Conservation (phyloP, 768 basidiomycete genomes). For the Suillus hirtellus region DNA sequence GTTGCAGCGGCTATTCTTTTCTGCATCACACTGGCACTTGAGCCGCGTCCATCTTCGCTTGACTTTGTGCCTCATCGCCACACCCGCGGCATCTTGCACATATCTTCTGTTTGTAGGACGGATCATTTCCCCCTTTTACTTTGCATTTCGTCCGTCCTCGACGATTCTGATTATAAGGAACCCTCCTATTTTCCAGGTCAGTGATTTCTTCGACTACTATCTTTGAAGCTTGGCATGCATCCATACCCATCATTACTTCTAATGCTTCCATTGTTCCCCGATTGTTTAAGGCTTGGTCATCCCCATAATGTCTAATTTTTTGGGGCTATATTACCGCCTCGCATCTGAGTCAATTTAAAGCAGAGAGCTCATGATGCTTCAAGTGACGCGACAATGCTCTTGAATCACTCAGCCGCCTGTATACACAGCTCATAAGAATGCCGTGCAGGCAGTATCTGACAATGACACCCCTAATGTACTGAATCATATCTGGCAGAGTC, state of each 20-base stretch:
- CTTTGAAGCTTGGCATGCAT: not conserved
- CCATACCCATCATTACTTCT: not conserved
- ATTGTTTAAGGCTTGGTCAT: not conserved
- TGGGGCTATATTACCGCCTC: not conserved
- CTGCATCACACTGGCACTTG: not conserved
- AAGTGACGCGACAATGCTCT: not conserved
- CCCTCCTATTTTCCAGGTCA: not conserved
- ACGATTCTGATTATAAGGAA: not conserved
- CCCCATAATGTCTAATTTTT: not conserved
- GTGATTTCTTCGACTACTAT: not conserved
- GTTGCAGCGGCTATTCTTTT: not conserved
- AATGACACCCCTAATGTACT: not conserved
- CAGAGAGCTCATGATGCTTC: not conserved
- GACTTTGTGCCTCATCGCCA: constrained; percentile 1
- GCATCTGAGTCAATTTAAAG: not conserved
- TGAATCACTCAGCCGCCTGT: not conserved
- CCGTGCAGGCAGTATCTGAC: not conserved
- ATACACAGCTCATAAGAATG: not conserved
- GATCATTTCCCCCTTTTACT: not conserved
- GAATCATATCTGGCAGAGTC: not conserved
- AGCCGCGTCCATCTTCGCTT: not conserved
- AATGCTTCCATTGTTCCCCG: not conserved
- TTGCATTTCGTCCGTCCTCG: not conserved
- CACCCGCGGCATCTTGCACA: constrained; percentile 21
- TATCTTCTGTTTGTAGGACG: constrained; percentile 17